Percentiles rank a stretch among this genome's conserved stretches.
phyloP scores from a whole-genome alignment of 176 grass and related monocot species.

The Triticum urartu region DNA sequence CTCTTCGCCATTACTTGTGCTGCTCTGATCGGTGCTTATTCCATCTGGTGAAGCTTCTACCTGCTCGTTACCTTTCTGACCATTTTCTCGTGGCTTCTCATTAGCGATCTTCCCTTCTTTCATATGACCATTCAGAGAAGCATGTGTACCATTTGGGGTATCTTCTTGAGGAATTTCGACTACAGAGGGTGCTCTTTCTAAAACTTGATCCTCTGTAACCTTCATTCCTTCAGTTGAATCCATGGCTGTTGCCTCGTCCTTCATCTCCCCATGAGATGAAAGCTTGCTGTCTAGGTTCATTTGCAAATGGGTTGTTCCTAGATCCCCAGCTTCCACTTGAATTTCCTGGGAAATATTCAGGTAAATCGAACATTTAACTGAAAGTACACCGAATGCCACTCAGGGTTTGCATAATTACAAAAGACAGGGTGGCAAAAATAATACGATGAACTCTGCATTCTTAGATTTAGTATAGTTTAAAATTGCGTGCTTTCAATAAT shows the following conservation, averaged over 20 bases:
- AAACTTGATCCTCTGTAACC: slow-evolving; percentile 42
- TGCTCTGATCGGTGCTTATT: slow-evolving; percentile 15
- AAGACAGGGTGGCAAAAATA: background rate
- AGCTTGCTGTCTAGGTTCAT: slow-evolving; percentile 29
- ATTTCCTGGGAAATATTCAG: slow-evolving; percentile 38
- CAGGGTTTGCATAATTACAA: slow-evolving; percentile 1
- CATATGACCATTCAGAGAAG: slow-evolving; percentile 38
- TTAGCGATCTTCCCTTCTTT: slow-evolving; percentile 15
- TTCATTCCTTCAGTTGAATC: slow-evolving; percentile 39
- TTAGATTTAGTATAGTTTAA: background rate
- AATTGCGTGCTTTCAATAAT: background rate
- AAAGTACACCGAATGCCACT: background rate
- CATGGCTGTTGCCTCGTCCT: background rate
- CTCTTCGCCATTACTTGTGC: slow-evolving; percentile 20
- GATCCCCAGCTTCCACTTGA: slow-evolving; percentile 31
- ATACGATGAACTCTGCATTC: background rate
- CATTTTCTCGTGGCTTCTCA: slow-evolving; percentile 11
- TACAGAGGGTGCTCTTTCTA: slow-evolving; percentile 39
- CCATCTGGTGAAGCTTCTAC: slow-evolving; percentile 8
- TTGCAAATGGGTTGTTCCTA: slow-evolving; percentile 25
- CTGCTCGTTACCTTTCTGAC: slow-evolving; percentile 13
- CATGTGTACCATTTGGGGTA: slow-evolving; percentile 18
- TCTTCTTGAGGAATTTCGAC: slow-evolving; percentile 26
- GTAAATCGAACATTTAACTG: slow-evolving; percentile 25
- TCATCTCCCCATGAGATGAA: slow-evolving; percentile 18